phyloP scores from a whole-genome alignment of 179 eudicot species.

The Drosera spatulata region DNA sequence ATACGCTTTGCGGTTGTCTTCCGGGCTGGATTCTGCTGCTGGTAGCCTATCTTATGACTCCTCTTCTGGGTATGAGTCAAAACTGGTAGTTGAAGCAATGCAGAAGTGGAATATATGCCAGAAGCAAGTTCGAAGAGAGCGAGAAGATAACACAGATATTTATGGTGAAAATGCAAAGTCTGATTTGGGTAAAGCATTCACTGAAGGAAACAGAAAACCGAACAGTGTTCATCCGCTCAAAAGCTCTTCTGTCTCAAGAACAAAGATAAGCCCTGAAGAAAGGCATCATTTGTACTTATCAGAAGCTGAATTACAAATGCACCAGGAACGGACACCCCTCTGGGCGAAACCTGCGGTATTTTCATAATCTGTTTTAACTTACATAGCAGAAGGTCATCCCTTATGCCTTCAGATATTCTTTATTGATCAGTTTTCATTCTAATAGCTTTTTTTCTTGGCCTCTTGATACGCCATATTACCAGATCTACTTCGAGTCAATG shows the following conservation, averaged over 20 bases:
- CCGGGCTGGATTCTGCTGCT: slow-evolving; percentile 27
- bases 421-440: neutral
- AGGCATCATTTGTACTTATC: slow-evolving; percentile 53
- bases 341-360: slow-evolving; percentile 74
- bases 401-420: neutral
- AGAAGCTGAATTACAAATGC: slow-evolving; percentile 78
- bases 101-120: slow-evolving; percentile 83
- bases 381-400: neutral
- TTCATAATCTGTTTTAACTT: neutral
- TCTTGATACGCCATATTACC: slow-evolving; percentile 8
- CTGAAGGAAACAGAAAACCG: slow-evolving; percentile 25
- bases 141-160: slow-evolving; percentile 48
- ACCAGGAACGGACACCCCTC: slow-evolving; percentile 35
- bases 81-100: slow-evolving; percentile 52
- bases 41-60: slow-evolving; percentile 24
- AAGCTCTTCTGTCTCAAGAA: slow-evolving; percentile 12
- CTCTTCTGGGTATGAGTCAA: slow-evolving; percentile 34
- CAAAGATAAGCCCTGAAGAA: slow-evolving; percentile 36
- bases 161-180: slow-evolving; percentile 63
- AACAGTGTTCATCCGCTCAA: slow-evolving; percentile 18
- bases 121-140: slow-evolving; percentile 43
- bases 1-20: slow-evolving; percentile 36
- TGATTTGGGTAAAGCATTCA: slow-evolving; percentile 33
- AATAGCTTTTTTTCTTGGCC: slow-evolving; percentile 5
- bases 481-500: slow-evolving; percentile 64